Percentiles rank a stretch among this genome's conserved stretches.
Conservation (phyloP, 2,329 filamentous ascomycete species). For the Helicocarpus griseus region DNA sequence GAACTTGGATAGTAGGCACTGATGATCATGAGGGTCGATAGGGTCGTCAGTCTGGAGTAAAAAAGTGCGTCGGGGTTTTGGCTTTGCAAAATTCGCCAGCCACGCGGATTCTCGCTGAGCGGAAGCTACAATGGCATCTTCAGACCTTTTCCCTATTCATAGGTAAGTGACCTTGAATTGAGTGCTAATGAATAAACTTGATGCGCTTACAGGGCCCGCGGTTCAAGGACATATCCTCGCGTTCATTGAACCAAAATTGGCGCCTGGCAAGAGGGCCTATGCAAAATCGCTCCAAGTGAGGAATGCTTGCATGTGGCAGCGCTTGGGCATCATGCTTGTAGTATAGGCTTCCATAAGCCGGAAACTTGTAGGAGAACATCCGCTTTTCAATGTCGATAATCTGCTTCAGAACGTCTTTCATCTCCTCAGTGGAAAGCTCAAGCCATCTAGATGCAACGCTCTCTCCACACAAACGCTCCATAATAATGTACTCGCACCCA, state of each 20-base stretch:
- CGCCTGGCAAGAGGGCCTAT: slow-evolving; percentile 20
- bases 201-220: slow-evolving; percentile 18
- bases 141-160: slow-evolving; percentile 5
- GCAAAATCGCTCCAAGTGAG: slow-evolving; percentile 17
- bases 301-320: slow-evolving; percentile 1
- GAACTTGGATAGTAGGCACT: slow-evolving; percentile 18
- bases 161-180: background rate
- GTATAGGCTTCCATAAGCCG: slow-evolving; percentile 22
- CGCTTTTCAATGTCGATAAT: slow-evolving; percentile 18
- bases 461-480: slow-evolving; percentile 30
- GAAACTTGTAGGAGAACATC: slow-evolving; percentile 20
- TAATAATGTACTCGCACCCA: slow-evolving; percentile 35
- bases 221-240: slow-evolving; percentile 16
- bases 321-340: slow-evolving; percentile 14
- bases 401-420: slow-evolving; percentile 19
- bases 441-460: slow-evolving; percentile 20
- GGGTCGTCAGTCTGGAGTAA: slow-evolving; percentile 18
- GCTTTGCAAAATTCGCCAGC: slow-evolving; percentile 16
- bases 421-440: slow-evolving; percentile 17
- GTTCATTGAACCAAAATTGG: slow-evolving; percentile 23
- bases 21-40: slow-evolving; percentile 17
- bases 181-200: slow-evolving; percentile 1
- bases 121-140: slow-evolving; percentile 18
- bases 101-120: slow-evolving; percentile 18
- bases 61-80: slow-evolving; percentile 19